Conservation (phyloP, 2,329 filamentous ascomycete species). For the Verticillium dahliae region DNA sequence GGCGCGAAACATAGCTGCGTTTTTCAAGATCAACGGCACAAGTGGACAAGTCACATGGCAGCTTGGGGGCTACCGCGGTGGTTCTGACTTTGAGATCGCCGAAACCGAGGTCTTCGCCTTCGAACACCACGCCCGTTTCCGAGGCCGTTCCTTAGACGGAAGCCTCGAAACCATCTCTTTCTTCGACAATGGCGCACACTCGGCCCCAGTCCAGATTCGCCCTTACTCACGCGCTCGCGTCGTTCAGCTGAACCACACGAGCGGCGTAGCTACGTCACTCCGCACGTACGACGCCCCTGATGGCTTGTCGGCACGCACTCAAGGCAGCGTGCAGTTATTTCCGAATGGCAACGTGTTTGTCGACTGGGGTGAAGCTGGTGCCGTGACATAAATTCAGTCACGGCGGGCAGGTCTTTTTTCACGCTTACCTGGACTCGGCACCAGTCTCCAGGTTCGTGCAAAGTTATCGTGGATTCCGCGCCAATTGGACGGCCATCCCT, state of each 20-base stretch:
- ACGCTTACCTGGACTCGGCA: constrained; percentile 11
- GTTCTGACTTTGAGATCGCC: constrained; percentile 31
- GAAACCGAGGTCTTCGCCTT: constrained; percentile 34
- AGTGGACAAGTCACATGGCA: constrained; percentile 46
- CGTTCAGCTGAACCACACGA: constrained; percentile 9
- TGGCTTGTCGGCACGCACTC: constrained; percentile 7
- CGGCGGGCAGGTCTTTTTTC: constrained; percentile 14
- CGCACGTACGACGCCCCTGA: constrained; percentile 8
- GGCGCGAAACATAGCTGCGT: constrained; percentile 36
- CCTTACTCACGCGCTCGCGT: constrained; percentile 7
- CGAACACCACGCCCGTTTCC: constrained; percentile 45
- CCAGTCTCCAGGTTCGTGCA: constrained; percentile 13
- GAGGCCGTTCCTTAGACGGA: constrained; percentile 28
- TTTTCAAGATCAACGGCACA: constrained; percentile 38
- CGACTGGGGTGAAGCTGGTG: constrained; percentile 42
- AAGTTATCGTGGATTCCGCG: constrained; percentile 18
- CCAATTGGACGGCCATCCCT: constrained; percentile 10
- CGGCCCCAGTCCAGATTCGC: constrained; percentile 13
- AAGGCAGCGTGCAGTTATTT: constrained; percentile 22
- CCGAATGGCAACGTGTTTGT: constrained; percentile 37
- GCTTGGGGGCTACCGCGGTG: constrained; percentile 40
- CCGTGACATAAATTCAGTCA: constrained; percentile 36
- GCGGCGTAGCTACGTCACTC: constrained; percentile 5
- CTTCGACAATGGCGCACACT: constrained; percentile 38
- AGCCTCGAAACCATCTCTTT: constrained; percentile 45